Evolutionary conservation across 768 basidiomycete genomes (phyloP), one percentile per base, ranked within the genome.

Genomic region (Kwoniella sp.): DNA sequence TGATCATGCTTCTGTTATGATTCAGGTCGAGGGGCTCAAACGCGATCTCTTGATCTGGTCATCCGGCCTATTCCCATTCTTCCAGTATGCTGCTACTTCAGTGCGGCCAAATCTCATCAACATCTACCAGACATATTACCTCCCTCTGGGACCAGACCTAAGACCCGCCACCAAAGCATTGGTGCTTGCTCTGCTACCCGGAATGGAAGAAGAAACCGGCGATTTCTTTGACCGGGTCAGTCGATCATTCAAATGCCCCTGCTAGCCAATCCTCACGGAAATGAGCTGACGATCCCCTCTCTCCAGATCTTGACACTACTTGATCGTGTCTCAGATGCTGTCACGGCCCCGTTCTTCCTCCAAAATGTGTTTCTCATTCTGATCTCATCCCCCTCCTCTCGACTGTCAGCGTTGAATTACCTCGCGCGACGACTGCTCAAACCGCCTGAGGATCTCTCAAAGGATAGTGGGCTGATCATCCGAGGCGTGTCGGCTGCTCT

Each of bases 41-140:
- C 85, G 87, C 48, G 96, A 99, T 82, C 84, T 99, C 1, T 85
- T 90, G 3, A 83, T 97, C 22, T 99, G 96, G 96, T 93, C 92
- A 0, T 89, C 93, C 3, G 96, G 96, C 7, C 82, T 99, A 4
- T 97, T 99, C 79, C 96, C 96, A 0, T 98, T 98, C 86, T 97
- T 98, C 74, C 93, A 97, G 82, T 98, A 93, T 80, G 93, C 96
- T 11, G 90, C 95, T n/a, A 98, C 94, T n/a, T 93, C 93, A 22
- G 93, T 97, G 63, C 65, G 95, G 89, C 94, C 94, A 2, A 86
- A 88, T 23, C 84, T 99, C 0, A 85, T 99, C 52, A 90, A 89
- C 71, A 86, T 98, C n/a, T 98, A 92, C 74, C 92, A 96, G 72
- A 90, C 87, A 8, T 87, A 92, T 82, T 99, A 96, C 80, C 83